Conservation (phyloP, 805 yeast genomes). For the Wickerhamomyces queroliae region DNA sequence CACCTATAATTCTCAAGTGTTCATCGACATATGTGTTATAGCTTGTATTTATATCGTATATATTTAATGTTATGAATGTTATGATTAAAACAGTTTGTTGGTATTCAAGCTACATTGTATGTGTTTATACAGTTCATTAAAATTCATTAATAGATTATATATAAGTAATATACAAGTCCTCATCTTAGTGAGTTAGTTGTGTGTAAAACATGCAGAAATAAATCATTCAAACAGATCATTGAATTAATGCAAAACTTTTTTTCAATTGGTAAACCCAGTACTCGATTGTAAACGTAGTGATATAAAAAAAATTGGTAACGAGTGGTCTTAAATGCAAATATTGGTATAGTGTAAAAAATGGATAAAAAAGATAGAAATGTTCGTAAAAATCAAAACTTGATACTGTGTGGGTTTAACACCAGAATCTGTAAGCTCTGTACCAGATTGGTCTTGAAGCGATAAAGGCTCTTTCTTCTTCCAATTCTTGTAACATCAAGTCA, state of each 20-base stretch:
- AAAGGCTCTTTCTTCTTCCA: slow-evolving; percentile 47
- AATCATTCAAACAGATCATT: slow-evolving; percentile 1
- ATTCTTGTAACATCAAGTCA: slow-evolving; percentile 49
- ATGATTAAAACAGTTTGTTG: no score
- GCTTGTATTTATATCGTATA: background rate
- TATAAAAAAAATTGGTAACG: no score
- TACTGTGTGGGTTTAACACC: slow-evolving; percentile 51
- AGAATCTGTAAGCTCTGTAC: slow-evolving; percentile 41
- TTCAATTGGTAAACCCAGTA: no score
- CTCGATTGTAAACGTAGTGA: no score
- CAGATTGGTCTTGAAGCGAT: slow-evolving; percentile 1
- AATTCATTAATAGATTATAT: background rate
- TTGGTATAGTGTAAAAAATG: background rate
- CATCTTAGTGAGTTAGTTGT: background rate
- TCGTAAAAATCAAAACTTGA: background rate
- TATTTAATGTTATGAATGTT: background rate
- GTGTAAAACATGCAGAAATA: background rate
- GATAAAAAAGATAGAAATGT: background rate
- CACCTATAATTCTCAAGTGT: no score
- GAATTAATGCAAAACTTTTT: slow-evolving; percentile 1
- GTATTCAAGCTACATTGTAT: no score
- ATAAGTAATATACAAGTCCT: background rate
- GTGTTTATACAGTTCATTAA: no score
- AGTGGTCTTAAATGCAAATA: no score
- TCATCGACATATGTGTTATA: no score